Base-by-base conservation (phyloP, 2,329 filamentous ascomycete genomes). In the Fusarium sp. region DNA sequence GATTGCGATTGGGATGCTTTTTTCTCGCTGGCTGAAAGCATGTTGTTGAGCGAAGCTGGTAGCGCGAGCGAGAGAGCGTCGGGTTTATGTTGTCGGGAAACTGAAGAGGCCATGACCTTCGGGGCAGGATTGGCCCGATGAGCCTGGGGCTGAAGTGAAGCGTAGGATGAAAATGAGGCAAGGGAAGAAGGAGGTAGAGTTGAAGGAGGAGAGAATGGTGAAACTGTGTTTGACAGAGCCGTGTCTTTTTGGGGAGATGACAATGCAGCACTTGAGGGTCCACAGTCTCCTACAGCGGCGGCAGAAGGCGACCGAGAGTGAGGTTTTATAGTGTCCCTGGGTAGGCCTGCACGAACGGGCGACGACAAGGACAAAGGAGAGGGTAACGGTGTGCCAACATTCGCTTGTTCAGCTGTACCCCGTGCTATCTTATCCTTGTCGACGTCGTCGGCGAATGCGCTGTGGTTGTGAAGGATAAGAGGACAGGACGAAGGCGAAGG, bases 71-170 rank as follows among this genome's bases (percentile, higher is more conserved):
- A 90, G 25, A 92, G 88, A 58, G 91, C 86, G 80, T 92, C 88
- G 63, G 91, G 89, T 79, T 90, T 90, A 76, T 88, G 88, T 76
- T 87, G 89, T 79, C 88, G 88, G 66, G 88, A 85, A 50, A 90
- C 87, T 16, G 93, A 95, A 65, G 93, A 95, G 65, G 93, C 93
- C 75, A 96, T 84, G 7, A 93, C 94, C 85, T 97, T 95, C 86
- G 95, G 91, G 79, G 95, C 91, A 65, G 94, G 52, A 52, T 61
- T 96, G 57, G 66, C 59, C 57, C 65, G 63, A 68, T 58, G 66
- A 35, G 38, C 25, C 52, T 73, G 66, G 27, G 60, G 50, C 18
- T 60, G 66, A 54, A 29, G 47, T 29, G 71, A 29, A 11, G 27
- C 47, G 27, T 31, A 52, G 27, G 47, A 52, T 31, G 47, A 66